Percentiles rank a stretch among this genome's conserved stretches.
phyloP scores from a whole-genome alignment of 2,329 filamentous ascomycete species.

The Calonectria pteridis region DNA sequence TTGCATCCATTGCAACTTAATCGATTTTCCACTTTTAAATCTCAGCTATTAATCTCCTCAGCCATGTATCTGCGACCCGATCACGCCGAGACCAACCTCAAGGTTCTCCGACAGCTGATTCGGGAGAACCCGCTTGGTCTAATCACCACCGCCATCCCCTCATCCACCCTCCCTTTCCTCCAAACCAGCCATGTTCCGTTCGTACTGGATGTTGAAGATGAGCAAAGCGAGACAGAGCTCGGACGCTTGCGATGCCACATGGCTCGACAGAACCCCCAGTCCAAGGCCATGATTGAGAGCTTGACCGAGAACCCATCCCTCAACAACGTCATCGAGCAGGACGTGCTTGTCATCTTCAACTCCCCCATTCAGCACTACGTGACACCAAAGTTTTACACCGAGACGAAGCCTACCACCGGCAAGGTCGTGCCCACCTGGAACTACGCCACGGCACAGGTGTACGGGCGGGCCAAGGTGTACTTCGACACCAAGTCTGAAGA shows the following conservation, averaged over 20 bases:
- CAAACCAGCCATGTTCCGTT: slow-evolving; percentile 73
- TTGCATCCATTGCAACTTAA: neutral
- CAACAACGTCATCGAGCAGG: slow-evolving; percentile 56
- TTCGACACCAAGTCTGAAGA: slow-evolving; percentile 60
- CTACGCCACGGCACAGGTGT: slow-evolving; percentile 74
- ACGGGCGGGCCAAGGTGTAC: slow-evolving; percentile 68
- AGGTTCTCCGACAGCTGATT: slow-evolving; percentile 67
- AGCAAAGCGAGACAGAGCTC: slow-evolving; percentile 54
- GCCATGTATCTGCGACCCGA: slow-evolving; percentile 69
- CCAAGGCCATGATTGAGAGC: slow-evolving; percentile 69
- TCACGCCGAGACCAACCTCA: slow-evolving; percentile 65
- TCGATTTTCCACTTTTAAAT: neutral
- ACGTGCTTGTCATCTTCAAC: slow-evolving; percentile 75
- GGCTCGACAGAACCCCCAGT: slow-evolving; percentile 73
- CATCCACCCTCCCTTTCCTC: slow-evolving; percentile 60
- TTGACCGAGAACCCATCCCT: slow-evolving; percentile 30
- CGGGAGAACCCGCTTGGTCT: slow-evolving; percentile 71
- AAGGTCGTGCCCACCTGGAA: slow-evolving; percentile 81
- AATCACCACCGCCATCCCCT: slow-evolving; percentile 71
- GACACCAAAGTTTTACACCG: slow-evolving; percentile 75
- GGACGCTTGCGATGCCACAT: slow-evolving; percentile 70
- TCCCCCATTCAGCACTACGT: slow-evolving; percentile 71
- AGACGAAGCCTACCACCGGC: slow-evolving; percentile 72
- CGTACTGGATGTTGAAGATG: slow-evolving; percentile 64
- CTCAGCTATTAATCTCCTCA: neutral